Evolutionary conservation across 2,329 filamentous ascomycete genomes (phyloP), one percentile per base, ranked within the genome.

Genomic region (Ampelomyces quisqualis): DNA sequence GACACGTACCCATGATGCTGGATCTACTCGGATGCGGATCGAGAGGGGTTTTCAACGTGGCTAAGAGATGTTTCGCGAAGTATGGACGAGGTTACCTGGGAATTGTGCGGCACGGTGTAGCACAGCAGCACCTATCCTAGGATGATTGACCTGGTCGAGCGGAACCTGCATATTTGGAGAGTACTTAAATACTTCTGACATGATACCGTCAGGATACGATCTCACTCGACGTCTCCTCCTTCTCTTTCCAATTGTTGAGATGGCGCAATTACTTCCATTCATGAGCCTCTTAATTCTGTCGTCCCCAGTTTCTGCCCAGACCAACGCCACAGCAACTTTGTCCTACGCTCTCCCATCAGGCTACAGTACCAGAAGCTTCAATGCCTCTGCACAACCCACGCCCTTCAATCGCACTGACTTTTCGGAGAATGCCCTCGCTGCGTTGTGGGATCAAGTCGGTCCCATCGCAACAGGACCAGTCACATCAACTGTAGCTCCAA

Each of bases 381-480:
- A 75, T 57, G 62, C 62, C 24, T 70, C 71, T 4, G 68, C 70
- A 1, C 70, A 72, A 17, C 69, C 68, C 14, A 72, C 73, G 10
- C 64, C 71, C 8, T 59, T 70, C 28, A 67, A 58, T 3, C 72
- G 73, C 23, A 67, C 60, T 1, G 70, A 73, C 40, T 77, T 74
- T 55, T 73, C 72, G 0, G 69, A 75, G 34, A 69, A 75, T 45
- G 70, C 70, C 13, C 61, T 77, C 14, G 70, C 67, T 3, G 70
- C 72, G 26, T 60, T 74, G 7, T 75, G 72, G 72, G 65, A 73
- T 38, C 67, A 72, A 35, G 65, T 75, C 17, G 72, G 72, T 0
- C 69, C 70, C 9, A 60, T 75, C 17, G 59, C 64, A 18, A 64
- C 66, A 5, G 71, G 71, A 2, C 65, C 70, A 1, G 61, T 74